Base-by-base conservation (phyloP, 805 yeast species). In the Candida nitratophila region DNA sequence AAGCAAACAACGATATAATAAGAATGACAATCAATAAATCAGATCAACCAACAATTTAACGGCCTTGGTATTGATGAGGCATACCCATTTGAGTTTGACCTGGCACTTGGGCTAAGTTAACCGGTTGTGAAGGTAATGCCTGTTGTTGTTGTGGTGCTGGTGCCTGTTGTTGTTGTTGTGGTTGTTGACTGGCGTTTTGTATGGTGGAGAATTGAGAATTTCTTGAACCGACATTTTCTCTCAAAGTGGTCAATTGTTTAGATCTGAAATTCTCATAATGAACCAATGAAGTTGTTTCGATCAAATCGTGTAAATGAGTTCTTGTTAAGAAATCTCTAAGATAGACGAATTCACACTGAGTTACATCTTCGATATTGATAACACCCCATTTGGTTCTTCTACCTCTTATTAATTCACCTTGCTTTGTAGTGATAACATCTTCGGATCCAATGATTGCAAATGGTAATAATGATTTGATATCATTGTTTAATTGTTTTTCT, bases 401-500 rank as follows among this genome's bases (percentile, higher is more conserved):
- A 41, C 96, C 96, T 56, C 91, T 83, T 39, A 89, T 85, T 22
- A 75, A 68, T 56, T 83, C 86, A 37, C 96, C 96, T 57, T 82
- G 80, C 43, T 85, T 72, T 44, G 79, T 76, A 19, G 65, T 54
- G 50, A 86, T 77, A 54, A 83, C 83, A 45, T 74, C 79, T 61
- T 88, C 95, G 12, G 96, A 83, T 37, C 98, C 99, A 45, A 90
- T 88, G 33, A 91, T 80, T 1, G 98, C 98, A 70, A 93, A 91
- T 24, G 99, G 99, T 53, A 90, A 76, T 56, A 85, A 73, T 12
- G 80, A 74, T 66, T 83, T 77, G 56, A 85, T 83, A 57, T 84
- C 87, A 51, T 76, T 76, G 58, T 85, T 85, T 56, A 85, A 71
- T 59, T 82, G 88, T 52, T 71, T 69, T 60, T 84, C 91, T 52